These are phyloP conservation scores for Hyphochytrium catenoides DNA, from an alignment of 352 stramenopile species.

Conservation along the genomic window DNA sequence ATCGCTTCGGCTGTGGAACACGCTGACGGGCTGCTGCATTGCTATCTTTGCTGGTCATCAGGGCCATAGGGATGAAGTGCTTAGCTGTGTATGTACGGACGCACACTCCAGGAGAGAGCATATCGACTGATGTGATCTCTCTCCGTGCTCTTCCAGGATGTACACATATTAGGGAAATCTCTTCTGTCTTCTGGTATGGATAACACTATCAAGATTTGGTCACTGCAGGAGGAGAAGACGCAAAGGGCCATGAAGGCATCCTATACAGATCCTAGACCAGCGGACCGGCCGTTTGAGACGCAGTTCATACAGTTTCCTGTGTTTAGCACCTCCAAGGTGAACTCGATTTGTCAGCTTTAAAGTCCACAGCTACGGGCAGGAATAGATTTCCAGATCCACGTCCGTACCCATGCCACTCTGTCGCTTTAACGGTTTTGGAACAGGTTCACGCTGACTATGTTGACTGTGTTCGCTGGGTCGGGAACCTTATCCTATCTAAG, in stretches of 20 bases:
- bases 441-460: slow-evolving; percentile 73
- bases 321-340: slow-evolving; percentile 68
- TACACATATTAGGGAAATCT: slow-evolving; percentile 58
- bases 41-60: slow-evolving; percentile 74
- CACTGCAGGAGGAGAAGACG: slow-evolving; percentile 39
- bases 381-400: no score
- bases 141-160: no score
- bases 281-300: slow-evolving; percentile 38
- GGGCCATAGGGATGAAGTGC: slow-evolving; percentile 64
- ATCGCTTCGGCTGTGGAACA: slow-evolving; percentile 75
- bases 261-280: slow-evolving; percentile 31
- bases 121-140: no score
- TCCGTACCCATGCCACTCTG: no score
- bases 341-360: no score
- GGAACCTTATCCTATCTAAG: slow-evolving; percentile 46
- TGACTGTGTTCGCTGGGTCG: slow-evolving; percentile 57
- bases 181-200: slow-evolving; percentile 74
- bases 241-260: slow-evolving; percentile 40
- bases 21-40: slow-evolving; percentile 49
- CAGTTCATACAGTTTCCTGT: slow-evolving; percentile 68
- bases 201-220: slow-evolving; percentile 82
- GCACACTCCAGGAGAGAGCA: no score
- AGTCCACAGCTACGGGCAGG: no score
- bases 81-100: no score
- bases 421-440: no score